A percentile compares a stretch with the other conserved stretches of the same genome.
phyloP scores from a whole-genome alignment of 2,329 filamentous ascomycete genomes.

The Tolypocladium amazonense region DNA sequence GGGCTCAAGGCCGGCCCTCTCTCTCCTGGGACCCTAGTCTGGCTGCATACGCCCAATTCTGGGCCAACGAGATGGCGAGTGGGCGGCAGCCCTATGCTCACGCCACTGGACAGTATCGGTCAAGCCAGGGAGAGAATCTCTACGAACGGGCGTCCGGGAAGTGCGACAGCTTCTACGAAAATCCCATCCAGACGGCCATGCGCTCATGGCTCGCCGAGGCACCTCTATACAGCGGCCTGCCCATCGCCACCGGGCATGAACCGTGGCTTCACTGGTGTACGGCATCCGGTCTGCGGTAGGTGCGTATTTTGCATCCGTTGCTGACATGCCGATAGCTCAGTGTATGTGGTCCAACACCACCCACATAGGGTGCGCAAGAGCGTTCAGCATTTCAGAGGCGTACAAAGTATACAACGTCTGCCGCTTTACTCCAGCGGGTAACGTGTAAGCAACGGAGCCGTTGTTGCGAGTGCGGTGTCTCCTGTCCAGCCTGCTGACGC shows the following conservation, averaged over 20 bases:
- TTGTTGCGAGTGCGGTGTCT: not conserved
- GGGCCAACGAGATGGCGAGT: conserved; percentile 22
- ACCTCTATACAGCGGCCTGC: conserved; percentile 16
- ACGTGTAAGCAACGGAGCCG: conserved; percentile 17
- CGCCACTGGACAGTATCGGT: conserved; percentile 17
- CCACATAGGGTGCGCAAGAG: conserved; percentile 21
- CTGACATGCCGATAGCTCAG: conserved; percentile 15
- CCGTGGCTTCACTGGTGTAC: conserved; percentile 26
- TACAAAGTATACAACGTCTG: conserved; percentile 23
- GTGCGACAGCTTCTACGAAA: conserved; percentile 17
- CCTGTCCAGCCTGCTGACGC: not conserved
- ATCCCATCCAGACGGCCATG: conserved; percentile 17
- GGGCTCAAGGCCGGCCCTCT: conserved; percentile 14
- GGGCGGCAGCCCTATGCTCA: conserved; percentile 19
- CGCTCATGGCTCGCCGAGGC: conserved; percentile 20
- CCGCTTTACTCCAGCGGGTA: conserved; percentile 22
- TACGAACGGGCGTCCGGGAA: conserved; percentile 18
- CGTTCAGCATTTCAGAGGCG: conserved; percentile 18
- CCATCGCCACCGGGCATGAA: conserved; percentile 20
- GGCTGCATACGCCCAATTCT: conserved; percentile 20
- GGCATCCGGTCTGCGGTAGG: conserved; percentile 1
- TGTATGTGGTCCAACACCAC: conserved; percentile 23
- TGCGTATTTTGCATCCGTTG: not conserved
- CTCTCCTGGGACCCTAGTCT: conserved; percentile 19
- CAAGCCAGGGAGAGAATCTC: conserved; percentile 23